Percentiles rank a stretch among this genome's conserved stretches.
Conservation (phyloP, 305 asterid genomes). For the Solanum hybrid region DNA sequence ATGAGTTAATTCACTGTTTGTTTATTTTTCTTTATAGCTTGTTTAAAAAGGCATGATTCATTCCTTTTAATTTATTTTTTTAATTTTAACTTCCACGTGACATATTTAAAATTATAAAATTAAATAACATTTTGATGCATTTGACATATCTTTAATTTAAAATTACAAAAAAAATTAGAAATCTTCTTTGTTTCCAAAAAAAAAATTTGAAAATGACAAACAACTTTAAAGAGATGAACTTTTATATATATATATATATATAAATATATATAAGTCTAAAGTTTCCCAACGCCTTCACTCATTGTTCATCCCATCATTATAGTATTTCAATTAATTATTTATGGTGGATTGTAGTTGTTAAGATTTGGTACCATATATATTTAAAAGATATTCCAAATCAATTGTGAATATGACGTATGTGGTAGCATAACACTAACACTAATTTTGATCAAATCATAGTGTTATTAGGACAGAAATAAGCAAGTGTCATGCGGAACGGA, state of each 20-base stretch:
- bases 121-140: no score
- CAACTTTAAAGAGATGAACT: no score
- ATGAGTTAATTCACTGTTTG: neutral
- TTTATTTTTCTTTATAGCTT: neutral
- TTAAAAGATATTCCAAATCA: neutral
- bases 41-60: neutral
- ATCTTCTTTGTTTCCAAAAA: neutral
- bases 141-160: neutral
- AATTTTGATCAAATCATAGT: neutral
- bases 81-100: fast-evolving
- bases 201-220: no score
- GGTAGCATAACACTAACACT: neutral
- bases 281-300: neutral
- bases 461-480: no score
- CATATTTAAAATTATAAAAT: no score
- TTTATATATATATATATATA: no score
- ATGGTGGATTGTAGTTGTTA: neutral
- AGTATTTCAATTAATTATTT: no score
- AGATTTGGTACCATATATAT: neutral
- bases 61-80: no score
- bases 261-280: no score
- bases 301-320: no score
- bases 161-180: fast-evolving
- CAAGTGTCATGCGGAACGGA: no score
- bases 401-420: neutral